Evolutionary conservation across 2,329 filamentous ascomycete species (phyloP).

Genomic region (Colletotrichum euphorbiae): DNA sequence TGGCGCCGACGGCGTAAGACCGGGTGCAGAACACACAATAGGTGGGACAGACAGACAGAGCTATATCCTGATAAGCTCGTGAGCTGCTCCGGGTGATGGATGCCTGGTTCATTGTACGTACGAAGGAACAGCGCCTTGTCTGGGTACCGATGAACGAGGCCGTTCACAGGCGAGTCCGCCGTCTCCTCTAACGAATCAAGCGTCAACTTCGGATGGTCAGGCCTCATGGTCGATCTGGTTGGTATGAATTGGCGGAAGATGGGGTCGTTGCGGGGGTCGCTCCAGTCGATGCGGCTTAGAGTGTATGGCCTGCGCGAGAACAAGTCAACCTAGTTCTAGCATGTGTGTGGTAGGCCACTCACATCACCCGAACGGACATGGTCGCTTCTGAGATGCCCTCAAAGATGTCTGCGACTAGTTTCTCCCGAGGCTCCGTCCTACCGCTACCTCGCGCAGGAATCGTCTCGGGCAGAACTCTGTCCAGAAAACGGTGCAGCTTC

Average conservation of each 20-base stretch:
- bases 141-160: conserved; percentile 72
- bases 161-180: conserved; percentile 65
- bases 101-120: conserved; percentile 48
- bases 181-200: conserved; percentile 71
- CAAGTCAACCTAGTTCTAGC: not conserved
- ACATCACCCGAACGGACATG: conserved; percentile 71
- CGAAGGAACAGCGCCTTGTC: conserved; percentile 72
- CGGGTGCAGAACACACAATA: conserved; percentile 74
- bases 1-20: conserved; percentile 67
- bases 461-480: conserved; percentile 59
- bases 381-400: conserved; percentile 64
- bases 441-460: conserved; percentile 54
- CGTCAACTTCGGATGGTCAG: conserved; percentile 65
- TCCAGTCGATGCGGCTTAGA: conserved; percentile 69
- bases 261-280: conserved; percentile 67
- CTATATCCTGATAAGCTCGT: conserved; percentile 48
- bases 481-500: conserved; percentile 62
- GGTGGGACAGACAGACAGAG: conserved; percentile 69
- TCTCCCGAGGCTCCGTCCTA: conserved; percentile 58
- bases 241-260: conserved; percentile 72
- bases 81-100: not conserved
- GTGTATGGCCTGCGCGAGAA: conserved; percentile 62
- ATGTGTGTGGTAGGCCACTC: conserved; percentile 39
- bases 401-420: conserved; percentile 66
- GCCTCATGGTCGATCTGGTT: conserved; percentile 61